Evolutionary conservation across 1,284 basidiomycete genomes (phyloP), one percentile per base, ranked within the genome.

Genomic region (Coniophora puteana): DNA sequence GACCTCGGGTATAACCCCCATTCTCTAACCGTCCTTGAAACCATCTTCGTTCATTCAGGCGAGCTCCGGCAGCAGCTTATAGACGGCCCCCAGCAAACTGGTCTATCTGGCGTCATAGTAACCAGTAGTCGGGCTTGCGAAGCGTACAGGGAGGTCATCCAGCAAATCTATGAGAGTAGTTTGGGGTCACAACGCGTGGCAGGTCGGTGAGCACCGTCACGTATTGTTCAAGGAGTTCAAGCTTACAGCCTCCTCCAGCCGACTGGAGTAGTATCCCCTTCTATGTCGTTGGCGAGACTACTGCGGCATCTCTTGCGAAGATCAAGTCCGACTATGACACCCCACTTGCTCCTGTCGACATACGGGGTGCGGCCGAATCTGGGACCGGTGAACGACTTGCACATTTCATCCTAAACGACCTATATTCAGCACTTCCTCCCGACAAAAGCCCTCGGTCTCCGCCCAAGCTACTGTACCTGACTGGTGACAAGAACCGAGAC

Each of bases 401-500:
- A 0, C 64, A 59, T 7, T 84, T 78, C 57, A 84, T 91, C 48
- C 52, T 81, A 27, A 51, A 60, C 0, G 74, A 82, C 40, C 43
- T n/a, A n/a, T n/a, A n/a, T n/a, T n/a, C n/a, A n/a, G n/a, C n/a
- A n/a, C n/a, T n/a, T n/a, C n/a, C n/a, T 69, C 26, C 35, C 52
- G 0, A 10, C 39, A 21, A 23, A 13, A 30, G 47, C 18, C 36
- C 32, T 24, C 36, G 34, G 35, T 44, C 52, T 24, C 52, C 22
- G 16, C 30, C 41, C 2, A 66, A 51, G 27, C 51, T 91, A 38
- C 58, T 92, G 10, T 89, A 87, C 55, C 69, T 92, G 7, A 84
- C 77, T 5, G 88, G 88, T 13, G 89, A 91, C 68, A 91, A 89
- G 68, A 90, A 86, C 46, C 70, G 76, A 13, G 85, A 89, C 49